Evolutionary conservation across 1,139 yeast genomes (phyloP).

Genomic region (Hyphopichia pseudoburtonii): DNA sequence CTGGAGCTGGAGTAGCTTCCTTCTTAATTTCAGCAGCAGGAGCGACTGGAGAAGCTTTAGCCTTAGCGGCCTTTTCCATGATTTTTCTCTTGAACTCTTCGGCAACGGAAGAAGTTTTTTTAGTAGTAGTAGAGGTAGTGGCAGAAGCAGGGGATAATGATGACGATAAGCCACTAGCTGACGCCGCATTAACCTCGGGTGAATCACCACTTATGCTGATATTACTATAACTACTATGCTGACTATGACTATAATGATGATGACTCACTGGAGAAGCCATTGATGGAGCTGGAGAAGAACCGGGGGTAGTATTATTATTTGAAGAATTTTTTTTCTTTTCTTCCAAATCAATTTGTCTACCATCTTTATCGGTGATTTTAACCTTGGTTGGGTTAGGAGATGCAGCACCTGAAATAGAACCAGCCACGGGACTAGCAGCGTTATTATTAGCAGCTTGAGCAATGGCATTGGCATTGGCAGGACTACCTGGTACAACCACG

Average conservation of each 20-base stretch:
- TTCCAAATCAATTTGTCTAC: slow-evolving; percentile 47
- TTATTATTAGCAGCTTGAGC: not conserved
- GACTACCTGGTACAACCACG: slow-evolving; percentile 2
- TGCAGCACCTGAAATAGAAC: slow-evolving; percentile 1
- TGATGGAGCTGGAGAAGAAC: slow-evolving; percentile 14
- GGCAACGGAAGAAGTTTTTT: slow-evolving; percentile 15
- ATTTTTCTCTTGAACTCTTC: slow-evolving; percentile 22
- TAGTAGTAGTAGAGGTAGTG: slow-evolving; percentile 9
- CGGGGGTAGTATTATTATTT: slow-evolving; percentile 17
- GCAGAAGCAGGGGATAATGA: slow-evolving; percentile 11
- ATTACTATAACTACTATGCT: slow-evolving; percentile 11
- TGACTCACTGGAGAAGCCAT: slow-evolving; percentile 13
- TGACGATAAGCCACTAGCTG: no score
- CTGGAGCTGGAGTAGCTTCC: slow-evolving; percentile 11
- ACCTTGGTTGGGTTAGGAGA: slow-evolving; percentile 14
- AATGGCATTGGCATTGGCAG: not conserved
- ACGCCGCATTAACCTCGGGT: slow-evolving; percentile 17
- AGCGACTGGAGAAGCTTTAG: slow-evolving; percentile 4
- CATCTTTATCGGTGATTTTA: slow-evolving; percentile 47
- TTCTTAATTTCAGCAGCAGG: slow-evolving; percentile 12
- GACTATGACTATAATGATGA: slow-evolving; percentile 13
- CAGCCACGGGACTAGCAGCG: slow-evolving; percentile 2
- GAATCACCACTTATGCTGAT: slow-evolving; percentile 1
- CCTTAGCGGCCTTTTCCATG: slow-evolving; percentile 12
- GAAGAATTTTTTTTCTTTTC: slow-evolving; percentile 35